Evolutionary conservation across 2,329 filamentous ascomycete species (phyloP).

Genomic region (Fusarium sterilihyphosum): DNA sequence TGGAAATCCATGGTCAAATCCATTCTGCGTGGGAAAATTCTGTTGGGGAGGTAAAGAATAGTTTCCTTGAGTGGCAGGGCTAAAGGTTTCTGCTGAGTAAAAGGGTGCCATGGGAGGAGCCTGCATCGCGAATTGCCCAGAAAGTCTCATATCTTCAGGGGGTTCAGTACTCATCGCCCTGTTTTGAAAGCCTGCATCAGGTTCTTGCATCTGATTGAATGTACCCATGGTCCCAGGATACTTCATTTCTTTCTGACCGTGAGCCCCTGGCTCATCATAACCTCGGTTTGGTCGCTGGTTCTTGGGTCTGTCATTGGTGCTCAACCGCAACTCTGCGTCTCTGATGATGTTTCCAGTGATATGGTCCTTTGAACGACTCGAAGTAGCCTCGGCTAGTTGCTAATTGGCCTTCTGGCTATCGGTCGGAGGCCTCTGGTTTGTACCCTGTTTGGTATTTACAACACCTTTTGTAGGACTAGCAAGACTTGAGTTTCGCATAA

Average conservation of each 20-base stretch:
- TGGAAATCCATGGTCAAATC: conserved; percentile 8
- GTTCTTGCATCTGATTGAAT: not conserved
- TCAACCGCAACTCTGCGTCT: not conserved
- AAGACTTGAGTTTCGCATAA: conserved; percentile 30
- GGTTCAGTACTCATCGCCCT: not conserved
- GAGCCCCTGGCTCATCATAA: not conserved
- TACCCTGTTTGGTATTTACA: not conserved
- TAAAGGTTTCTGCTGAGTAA: not conserved
- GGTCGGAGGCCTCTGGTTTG: conserved; percentile 1
- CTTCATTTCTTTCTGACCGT: not conserved
- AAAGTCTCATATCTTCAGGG: not conserved
- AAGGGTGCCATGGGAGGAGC: conserved; percentile 5
- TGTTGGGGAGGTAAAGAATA: not conserved
- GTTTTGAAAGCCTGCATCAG: not conserved
- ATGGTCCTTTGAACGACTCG: conserved; percentile 1
- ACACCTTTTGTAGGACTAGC: conserved; percentile 1
- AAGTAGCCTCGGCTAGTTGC: conserved; percentile 30
- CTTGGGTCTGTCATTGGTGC: conserved; percentile 2
- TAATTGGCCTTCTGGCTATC: conserved; percentile 34
- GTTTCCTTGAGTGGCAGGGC: not conserved
- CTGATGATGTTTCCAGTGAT: conserved; percentile 1
- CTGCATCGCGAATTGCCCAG: not conserved
- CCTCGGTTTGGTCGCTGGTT: conserved; percentile 3
- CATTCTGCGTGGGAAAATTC: not conserved
- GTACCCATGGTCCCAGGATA: not conserved